Base-by-base conservation (phyloP, 129 eudicot species). In the Tagetes erecta region DNA sequence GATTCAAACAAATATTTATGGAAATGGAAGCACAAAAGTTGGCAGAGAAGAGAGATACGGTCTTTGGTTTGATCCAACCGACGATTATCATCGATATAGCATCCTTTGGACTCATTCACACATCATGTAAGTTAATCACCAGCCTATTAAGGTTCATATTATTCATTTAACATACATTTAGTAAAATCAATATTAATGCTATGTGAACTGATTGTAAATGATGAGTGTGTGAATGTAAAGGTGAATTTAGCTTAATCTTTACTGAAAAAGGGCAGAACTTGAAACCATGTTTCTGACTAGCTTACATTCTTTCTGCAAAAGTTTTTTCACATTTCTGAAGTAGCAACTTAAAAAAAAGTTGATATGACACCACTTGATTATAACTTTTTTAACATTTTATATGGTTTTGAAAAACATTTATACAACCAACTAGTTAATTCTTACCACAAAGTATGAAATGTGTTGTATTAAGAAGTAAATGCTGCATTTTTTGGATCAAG, bases 21-120 rank as follows among this genome's bases (percentile, higher is more conserved):
- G 98, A 34, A 93, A 93, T 78, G 98, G 97, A 72, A 93, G 98
- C 88, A 93, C 98, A 60, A 86, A 68, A 47, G 73, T 86, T 73
- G 98, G 98, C 27, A 84, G 98, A 74, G 98, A 93, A 83, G 98
- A 93, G 31, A 81, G 98, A 88, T 90, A 88, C 64, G 95, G 89
- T 30, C 90, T 93, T 11, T 83, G 97, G 97, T 93, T 93, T 71
- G 98, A 93, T 80, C 98, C 97, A 41, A 78, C 92, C 3, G 96
- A 93, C 13, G 96, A 90, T 81, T 90, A 83, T 66, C 98, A 93
- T 83, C 92, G 85, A 49, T 93, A 93, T 85, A 85, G 91, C 81
- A 86, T 93, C 67, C 83, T 93, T 13, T 90, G 97, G 98, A 88
- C 92, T 79, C 85, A 82, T 34, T 71, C 92, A 71, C 84, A 79